These are phyloP conservation scores for Pythium volutum DNA, from an alignment of 352 stramenopile species.

Conservation along the genomic window DNA sequence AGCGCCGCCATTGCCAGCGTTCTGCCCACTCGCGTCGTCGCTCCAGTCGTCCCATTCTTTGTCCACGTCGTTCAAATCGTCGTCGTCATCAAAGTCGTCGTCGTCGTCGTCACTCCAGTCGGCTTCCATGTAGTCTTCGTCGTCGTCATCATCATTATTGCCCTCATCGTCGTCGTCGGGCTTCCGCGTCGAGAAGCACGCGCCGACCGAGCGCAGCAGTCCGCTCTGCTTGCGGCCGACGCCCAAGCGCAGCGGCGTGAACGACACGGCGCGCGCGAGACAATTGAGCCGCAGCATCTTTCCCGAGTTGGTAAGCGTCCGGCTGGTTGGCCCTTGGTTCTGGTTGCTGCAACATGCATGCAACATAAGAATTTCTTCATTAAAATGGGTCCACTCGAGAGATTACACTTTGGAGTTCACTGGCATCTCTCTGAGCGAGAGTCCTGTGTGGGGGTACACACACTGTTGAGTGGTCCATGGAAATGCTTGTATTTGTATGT, in stretches of 20 bases:
- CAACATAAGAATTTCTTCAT: slow-evolving; percentile 7
- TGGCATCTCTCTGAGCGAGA: no score
- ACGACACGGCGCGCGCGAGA: slow-evolving; percentile 46
- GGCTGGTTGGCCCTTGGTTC: slow-evolving; percentile 21
- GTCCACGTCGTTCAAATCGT: slow-evolving; percentile 34
- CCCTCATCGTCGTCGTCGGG: slow-evolving; percentile 33
- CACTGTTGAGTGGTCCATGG: not conserved
- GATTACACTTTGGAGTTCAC: no score
- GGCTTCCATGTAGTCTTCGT: slow-evolving; percentile 35
- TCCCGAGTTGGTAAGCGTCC: not conserved
- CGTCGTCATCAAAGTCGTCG: slow-evolving; percentile 39
- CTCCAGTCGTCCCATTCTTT: slow-evolving; percentile 30
- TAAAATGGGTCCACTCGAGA: not conserved
- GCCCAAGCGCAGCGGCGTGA: slow-evolving; percentile 38
- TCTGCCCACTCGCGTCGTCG: slow-evolving; percentile 23
- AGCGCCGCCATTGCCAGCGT: slow-evolving; percentile 24
- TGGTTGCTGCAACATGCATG: slow-evolving; percentile 9
- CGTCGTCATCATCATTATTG: slow-evolving; percentile 27
- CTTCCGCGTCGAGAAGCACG: slow-evolving; percentile 29
- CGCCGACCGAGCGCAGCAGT: slow-evolving; percentile 21
- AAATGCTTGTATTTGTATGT: not conserved
- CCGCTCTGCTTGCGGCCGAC: slow-evolving; percentile 17
- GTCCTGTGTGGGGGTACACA: not conserved
- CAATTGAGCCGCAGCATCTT: slow-evolving; percentile 58
- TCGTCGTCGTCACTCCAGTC: slow-evolving; percentile 32